These are phyloP conservation scores for Phytophthora sp. DNA, from an alignment of 352 stramenopile species.

Conservation along the genomic window DNA sequence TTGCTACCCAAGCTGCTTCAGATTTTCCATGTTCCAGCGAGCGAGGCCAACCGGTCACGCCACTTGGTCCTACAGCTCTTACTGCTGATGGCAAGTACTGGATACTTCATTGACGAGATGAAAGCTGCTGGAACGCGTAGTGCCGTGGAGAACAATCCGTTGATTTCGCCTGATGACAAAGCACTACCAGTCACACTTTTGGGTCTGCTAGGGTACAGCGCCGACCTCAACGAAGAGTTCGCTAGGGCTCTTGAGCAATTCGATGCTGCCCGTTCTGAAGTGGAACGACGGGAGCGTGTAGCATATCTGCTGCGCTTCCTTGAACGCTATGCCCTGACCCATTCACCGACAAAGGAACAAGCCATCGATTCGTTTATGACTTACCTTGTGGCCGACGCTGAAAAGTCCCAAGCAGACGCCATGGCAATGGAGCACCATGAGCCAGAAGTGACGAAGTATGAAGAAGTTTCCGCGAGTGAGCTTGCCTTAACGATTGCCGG, in stretches of 20 bases:
- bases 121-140: conserved; percentile 55
- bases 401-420: conserved; percentile 23
- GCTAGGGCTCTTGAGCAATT: conserved; percentile 51
- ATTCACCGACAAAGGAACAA: conserved; percentile 51
- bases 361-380: conserved; percentile 64
- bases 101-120: conserved; percentile 57
- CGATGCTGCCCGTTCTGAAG: conserved; percentile 20
- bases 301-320: conserved; percentile 73
- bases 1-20: conserved; percentile 47
- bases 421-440: conserved; percentile 12
- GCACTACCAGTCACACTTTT: conserved; percentile 63
- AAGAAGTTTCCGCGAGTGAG: conserved; percentile 3
- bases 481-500: conserved; percentile 18
- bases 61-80: conserved; percentile 59
- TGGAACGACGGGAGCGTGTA: conserved; percentile 43
- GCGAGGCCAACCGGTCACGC: conserved; percentile 33
- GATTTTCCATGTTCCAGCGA: conserved; percentile 42
- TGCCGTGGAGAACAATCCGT: conserved; percentile 65
- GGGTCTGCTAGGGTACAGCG: conserved; percentile 70
- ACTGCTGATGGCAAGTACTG: conserved; percentile 62
- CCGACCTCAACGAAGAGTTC: conserved; percentile 75
- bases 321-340: conserved; percentile 62
- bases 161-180: conserved; percentile 58
- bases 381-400: conserved; percentile 41
- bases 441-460: conserved; percentile 11